Conservation (phyloP, 2,329 filamentous ascomycete genomes). For the Aspergillus fijiensis region DNA sequence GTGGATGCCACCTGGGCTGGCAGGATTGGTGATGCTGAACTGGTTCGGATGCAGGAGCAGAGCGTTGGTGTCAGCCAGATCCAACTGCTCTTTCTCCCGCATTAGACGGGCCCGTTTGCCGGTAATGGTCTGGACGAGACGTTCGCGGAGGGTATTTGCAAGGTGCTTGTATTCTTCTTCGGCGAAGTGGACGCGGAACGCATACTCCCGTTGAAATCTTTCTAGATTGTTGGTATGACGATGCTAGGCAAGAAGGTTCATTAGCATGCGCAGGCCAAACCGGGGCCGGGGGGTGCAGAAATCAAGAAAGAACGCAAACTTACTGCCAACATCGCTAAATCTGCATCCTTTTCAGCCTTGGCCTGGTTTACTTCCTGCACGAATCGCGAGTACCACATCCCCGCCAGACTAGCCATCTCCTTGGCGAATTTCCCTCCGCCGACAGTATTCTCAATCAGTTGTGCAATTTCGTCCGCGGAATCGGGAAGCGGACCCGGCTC, state of each 20-base stretch:
- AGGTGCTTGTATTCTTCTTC: slow-evolving; percentile 63
- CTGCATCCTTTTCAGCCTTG: slow-evolving; percentile 81
- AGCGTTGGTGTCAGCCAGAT: slow-evolving; percentile 65
- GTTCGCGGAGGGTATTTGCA: slow-evolving; percentile 59
- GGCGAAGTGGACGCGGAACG: slow-evolving; percentile 61
- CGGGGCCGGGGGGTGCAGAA: not conserved
- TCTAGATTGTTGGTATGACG: slow-evolving; percentile 57
- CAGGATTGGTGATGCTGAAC: slow-evolving; percentile 65
- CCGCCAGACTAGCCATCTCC: slow-evolving; percentile 65
- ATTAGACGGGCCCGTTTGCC: slow-evolving; percentile 58
- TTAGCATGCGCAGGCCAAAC: slow-evolving; percentile 7
- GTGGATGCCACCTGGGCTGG: slow-evolving; percentile 60
- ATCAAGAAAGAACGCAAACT: slow-evolving; percentile 30
- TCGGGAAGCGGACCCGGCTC: slow-evolving; percentile 67
- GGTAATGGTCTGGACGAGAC: slow-evolving; percentile 58
- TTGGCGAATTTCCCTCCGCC: slow-evolving; percentile 64
- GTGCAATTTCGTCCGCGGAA: slow-evolving; percentile 63
- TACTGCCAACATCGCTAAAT: slow-evolving; percentile 79
- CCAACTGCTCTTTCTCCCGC: slow-evolving; percentile 66
- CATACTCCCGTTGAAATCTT: slow-evolving; percentile 56
- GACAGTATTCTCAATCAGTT: slow-evolving; percentile 58
- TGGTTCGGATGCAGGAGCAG: slow-evolving; percentile 65
- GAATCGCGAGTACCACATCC: slow-evolving; percentile 81
- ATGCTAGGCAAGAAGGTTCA: slow-evolving; percentile 43
- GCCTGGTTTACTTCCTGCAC: slow-evolving; percentile 83